Evolutionary conservation across 257 asterid species (phyloP).

Genomic region (Solanum verrucosum): DNA sequence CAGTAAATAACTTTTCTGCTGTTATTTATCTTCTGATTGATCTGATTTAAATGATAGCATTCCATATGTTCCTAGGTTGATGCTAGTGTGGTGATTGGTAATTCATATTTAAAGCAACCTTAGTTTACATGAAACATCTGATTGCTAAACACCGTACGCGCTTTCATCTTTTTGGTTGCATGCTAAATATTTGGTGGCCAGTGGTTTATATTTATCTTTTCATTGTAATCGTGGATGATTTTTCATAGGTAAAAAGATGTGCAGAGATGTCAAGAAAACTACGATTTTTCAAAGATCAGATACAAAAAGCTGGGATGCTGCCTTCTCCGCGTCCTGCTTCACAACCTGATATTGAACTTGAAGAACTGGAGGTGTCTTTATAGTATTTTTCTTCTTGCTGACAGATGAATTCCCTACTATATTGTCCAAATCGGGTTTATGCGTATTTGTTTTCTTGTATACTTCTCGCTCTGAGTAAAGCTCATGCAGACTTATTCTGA

Average conservation of each 20-base stretch:
- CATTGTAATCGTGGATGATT: constrained; percentile 1
- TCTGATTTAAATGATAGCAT: neutral
- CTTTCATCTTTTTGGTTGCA: neutral
- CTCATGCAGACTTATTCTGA: neutral
- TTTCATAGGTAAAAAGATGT: constrained; percentile 86
- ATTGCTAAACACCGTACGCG: neutral
- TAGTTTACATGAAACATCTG: neutral
- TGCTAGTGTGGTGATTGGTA: neutral
- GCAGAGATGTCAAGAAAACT: constrained; percentile 98
- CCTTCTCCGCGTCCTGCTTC: constrained; percentile 63
- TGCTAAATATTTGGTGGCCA: neutral
- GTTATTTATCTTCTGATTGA: neutral
- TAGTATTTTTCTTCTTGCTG: neutral
- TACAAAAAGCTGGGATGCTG: constrained; percentile 72
- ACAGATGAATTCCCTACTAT: neutral
- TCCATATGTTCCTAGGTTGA: neutral
- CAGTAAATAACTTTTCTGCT: neutral
- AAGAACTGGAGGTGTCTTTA: constrained; percentile 75
- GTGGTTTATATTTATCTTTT: neutral
- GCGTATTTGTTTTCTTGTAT: neutral
- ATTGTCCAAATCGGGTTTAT: neutral
- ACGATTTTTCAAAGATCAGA: constrained; percentile 85
- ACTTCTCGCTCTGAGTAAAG: neutral
- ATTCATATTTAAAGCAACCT: neutral
- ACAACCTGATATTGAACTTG: constrained; percentile 79